These are phyloP conservation scores for Candida smagusa DNA, from an alignment of 1,139 yeast species.

Conservation along the genomic window DNA sequence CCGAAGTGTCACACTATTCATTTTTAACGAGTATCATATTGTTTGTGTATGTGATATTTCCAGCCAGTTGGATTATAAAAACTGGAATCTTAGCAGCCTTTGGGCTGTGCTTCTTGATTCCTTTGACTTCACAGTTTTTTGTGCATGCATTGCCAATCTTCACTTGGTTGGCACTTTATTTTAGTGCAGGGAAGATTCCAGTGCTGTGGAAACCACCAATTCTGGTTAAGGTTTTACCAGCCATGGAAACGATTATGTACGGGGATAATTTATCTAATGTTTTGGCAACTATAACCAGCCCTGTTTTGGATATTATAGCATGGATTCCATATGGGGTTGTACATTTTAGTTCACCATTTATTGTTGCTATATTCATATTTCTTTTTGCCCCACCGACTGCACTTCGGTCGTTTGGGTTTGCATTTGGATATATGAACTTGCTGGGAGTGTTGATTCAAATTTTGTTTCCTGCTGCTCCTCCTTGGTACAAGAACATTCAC, in stretches of 20 bases:
- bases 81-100: conserved; percentile 37
- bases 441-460: conserved; percentile 80
- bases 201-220: conserved; percentile 82
- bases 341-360: conserved; percentile 87
- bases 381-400: conserved; percentile 92
- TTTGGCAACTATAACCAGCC: conserved; percentile 69
- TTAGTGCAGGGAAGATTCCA: conserved; percentile 76
- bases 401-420: conserved; percentile 83
- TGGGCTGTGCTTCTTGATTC: conserved; percentile 48
- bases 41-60: conserved; percentile 52
- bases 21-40: conserved; percentile 47
- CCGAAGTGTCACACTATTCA: conserved; percentile 51
- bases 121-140: conserved; percentile 82
- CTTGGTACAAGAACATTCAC: conserved; percentile 89
- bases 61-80: conserved; percentile 49
- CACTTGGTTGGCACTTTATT: conserved; percentile 85
- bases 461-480: conserved; percentile 93
- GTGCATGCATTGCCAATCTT: conserved; percentile 81
- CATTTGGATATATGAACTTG: conserved; percentile 96
- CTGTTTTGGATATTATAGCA: conserved; percentile 75
- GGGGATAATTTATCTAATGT: conserved; percentile 92
- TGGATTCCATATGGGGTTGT: conserved; percentile 95
- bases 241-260: conserved; percentile 87
- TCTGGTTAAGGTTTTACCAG: conserved; percentile 86
- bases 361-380: conserved; percentile 76